Evolutionary conservation across 108 stramenopile species (phyloP), one percentile per base, ranked within the genome.

Genomic region (Nitzschia sp.): DNA sequence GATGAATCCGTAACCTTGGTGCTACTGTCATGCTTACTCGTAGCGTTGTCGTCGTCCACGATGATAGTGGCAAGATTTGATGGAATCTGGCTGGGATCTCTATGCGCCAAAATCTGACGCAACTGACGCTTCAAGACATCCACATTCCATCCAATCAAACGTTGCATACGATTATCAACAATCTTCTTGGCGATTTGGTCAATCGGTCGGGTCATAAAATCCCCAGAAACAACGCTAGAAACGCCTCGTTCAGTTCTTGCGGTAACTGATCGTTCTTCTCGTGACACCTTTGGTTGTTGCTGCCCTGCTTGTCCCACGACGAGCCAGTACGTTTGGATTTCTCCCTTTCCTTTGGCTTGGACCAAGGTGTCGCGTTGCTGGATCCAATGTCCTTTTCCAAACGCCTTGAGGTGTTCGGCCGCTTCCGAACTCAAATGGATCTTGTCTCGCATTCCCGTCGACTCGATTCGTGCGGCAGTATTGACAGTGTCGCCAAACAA

Each of bases 401-500:
- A 60, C 13, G 67, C 58, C 28, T 53, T 58, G 17, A 90, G 30
- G 5, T 85, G 32, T 17, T 74, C 46, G 0, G 85, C 84, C 27
- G 89, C 63, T 19, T 46, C 60, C 28, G 77, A 69, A 4, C 85
- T 86, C 26, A 82, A 65, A n/a, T 87, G 86, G 31, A 90, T 85
- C 36, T 71, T 65, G 45, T 68, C 75, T 9, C 52, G 38, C 11
- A 46, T 34, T 9, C 72, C 77, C 36, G 80, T 78, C 22, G 77
- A 78, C 62, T 90, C 86, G 81, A 90, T 87, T 5, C 89, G 69
- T 8, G 76, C 50, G 15, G 85, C 63, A 9, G 80, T 77, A 60
- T 87, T 90, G 11, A 90, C 83, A 8, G 86, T 82, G 58, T 80
- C 79, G 0, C 79, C 79, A 61, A 80, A 73, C 15, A 79, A 32